phyloP scores from a whole-genome alignment of 108 stramenopile species.

The Nannochloropsis salina region DNA sequence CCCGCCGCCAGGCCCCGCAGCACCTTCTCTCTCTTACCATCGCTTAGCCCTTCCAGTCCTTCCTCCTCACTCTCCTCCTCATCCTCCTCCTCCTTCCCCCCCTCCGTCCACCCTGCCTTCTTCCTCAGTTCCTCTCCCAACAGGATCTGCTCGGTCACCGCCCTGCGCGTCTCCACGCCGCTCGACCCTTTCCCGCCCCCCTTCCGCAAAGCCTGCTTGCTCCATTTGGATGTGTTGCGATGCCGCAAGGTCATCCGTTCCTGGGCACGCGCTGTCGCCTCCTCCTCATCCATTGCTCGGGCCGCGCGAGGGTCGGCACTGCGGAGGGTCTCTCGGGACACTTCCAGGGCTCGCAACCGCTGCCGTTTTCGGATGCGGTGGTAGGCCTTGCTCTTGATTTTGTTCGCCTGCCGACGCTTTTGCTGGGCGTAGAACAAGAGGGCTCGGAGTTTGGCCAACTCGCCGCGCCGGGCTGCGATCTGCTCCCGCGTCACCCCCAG shows the following conservation, averaged over 20 bases:
- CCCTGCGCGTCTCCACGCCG: conserved; percentile 69
- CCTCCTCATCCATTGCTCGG: conserved; percentile 71
- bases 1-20: conserved; percentile 24
- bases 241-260: conserved; percentile 92
- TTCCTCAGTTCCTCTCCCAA: conserved; percentile 71
- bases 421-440: conserved; percentile 98
- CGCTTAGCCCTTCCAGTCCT: neutral
- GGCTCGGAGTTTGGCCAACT: conserved; percentile 86
- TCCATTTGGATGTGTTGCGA: conserved; percentile 96
- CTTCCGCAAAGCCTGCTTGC: conserved; percentile 71
- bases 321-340: conserved; percentile 62
- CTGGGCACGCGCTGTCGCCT: conserved; percentile 84
- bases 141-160: conserved; percentile 73
- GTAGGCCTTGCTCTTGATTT: conserved; percentile 97
- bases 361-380: conserved; percentile 71
- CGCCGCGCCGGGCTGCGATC: conserved; percentile 57
- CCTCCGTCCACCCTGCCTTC: conserved; percentile 33
- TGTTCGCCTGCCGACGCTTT: conserved; percentile 95
- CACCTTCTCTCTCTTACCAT: neutral
- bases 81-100: conserved; percentile 36
- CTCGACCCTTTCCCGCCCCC: conserved; percentile 62
- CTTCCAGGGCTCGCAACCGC: conserved; percentile 67
- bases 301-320: conserved; percentile 63
- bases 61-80: conserved; percentile 28
- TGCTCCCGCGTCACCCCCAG: conserved; percentile 16